Evolutionary conservation across 768 basidiomycete species (phyloP).

Genomic region (Boletellus ananas): DNA sequence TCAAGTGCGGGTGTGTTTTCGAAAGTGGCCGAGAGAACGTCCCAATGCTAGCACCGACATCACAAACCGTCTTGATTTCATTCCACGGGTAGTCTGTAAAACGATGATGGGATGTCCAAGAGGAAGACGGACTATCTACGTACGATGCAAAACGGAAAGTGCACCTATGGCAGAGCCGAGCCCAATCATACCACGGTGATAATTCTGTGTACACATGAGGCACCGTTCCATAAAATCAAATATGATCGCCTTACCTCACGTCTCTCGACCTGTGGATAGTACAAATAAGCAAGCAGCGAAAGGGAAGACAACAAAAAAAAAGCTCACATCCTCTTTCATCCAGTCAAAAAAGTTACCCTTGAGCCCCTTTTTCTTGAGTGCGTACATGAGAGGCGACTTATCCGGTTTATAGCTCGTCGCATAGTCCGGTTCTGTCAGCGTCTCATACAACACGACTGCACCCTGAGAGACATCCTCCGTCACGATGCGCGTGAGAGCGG

Average conservation of each 20-base stretch:
- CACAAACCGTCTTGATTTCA: constrained; percentile 23
- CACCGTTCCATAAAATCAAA: background rate
- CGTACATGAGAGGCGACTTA: constrained; percentile 20
- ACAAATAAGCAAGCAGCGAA: background rate
- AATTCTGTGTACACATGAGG: constrained; percentile 16
- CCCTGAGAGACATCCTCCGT: constrained; percentile 11
- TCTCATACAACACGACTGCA: constrained; percentile 20
- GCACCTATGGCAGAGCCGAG: constrained; percentile 20
- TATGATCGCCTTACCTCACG: constrained; percentile 6
- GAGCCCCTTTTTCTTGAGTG: constrained; percentile 14
- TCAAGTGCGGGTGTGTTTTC: constrained; percentile 25
- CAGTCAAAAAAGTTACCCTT: constrained; percentile 21
- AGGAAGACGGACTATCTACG: background rate
- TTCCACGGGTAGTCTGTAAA: constrained; percentile 25
- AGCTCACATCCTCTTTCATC: constrained; percentile 21
- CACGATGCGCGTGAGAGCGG: constrained; percentile 7
- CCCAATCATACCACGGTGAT: constrained; percentile 24
- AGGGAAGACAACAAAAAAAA: background rate
- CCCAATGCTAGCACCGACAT: constrained; percentile 30
- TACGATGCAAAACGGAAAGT: constrained; percentile 22
- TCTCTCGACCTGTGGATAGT: constrained; percentile 7
- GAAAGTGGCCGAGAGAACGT: constrained; percentile 26
- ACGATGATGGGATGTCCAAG: background rate
- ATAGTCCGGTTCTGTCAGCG: constrained; percentile 24
- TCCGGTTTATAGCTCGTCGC: constrained; percentile 22